These are phyloP conservation scores for Theobroma cacao DNA, from an alignment of 345 rosid species.

Conservation along the genomic window DNA sequence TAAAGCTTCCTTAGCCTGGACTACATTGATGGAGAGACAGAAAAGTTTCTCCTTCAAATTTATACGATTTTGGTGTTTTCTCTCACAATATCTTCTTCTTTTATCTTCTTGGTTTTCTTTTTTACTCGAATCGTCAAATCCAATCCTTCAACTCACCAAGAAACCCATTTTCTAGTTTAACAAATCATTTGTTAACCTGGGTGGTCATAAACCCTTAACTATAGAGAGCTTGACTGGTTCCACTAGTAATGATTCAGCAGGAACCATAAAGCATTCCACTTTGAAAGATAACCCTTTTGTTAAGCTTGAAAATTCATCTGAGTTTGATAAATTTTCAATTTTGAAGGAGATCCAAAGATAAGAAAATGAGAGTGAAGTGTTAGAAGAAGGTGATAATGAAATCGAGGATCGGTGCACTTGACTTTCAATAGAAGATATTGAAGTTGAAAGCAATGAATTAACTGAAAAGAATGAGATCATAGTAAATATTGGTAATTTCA, in stretches of 20 bases:
- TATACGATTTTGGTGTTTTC: constrained; percentile 50
- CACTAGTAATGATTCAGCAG: constrained; percentile 29
- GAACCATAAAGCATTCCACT: constrained; percentile 24
- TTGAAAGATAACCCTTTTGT: constrained; percentile 32
- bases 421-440: constrained; percentile 17
- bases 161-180: constrained; percentile 40
- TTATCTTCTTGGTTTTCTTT: constrained; percentile 53
- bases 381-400: constrained; percentile 6
- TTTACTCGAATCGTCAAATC: constrained; percentile 53
- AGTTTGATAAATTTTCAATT: constrained; percentile 31
- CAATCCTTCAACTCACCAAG: constrained; percentile 41
- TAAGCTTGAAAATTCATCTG: constrained; percentile 37
- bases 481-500: no score
- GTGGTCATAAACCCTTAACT: constrained; percentile 22
- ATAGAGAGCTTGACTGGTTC: constrained; percentile 25
- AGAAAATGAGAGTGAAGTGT: constrained; percentile 17
- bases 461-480: constrained; percentile 12
- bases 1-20: no score
- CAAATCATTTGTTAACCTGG: constrained; percentile 17
- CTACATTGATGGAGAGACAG: constrained; percentile 66
- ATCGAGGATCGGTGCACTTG: constrained; percentile 17
- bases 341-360: constrained; percentile 2
- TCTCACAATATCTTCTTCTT: constrained; percentile 51
- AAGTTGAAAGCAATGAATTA: constrained; percentile 21
- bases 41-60: constrained; percentile 71